Evolutionary conservation across 208 protist genomes (phyloP).

Genomic region (Trypanosoma melophagium): DNA sequence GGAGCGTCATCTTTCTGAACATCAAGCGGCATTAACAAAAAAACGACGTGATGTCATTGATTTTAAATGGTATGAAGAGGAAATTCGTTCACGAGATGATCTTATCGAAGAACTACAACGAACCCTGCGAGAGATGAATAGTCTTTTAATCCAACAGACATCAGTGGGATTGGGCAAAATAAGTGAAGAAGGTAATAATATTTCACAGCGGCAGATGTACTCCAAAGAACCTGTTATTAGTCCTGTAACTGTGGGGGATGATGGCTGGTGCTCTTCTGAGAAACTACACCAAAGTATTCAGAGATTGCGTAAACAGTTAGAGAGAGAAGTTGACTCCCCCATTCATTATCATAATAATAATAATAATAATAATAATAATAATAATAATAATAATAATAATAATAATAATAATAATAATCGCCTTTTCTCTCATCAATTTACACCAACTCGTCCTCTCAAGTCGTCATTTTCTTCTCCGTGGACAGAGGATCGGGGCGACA

Average conservation of each 20-base stretch:
- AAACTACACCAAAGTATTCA: conserved; percentile 4
- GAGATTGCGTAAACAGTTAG: conserved; percentile 3
- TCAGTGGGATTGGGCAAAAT: background rate
- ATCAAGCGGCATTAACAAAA: conserved; percentile 9
- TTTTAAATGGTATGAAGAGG: conserved; percentile 4
- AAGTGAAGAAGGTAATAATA: background rate
- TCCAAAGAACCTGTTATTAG: background rate
- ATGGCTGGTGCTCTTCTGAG: conserved; percentile 5
- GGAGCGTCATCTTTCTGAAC: conserved; percentile 13
- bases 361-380: no score
- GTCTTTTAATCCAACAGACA: background rate
- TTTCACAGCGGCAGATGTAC: background rate
- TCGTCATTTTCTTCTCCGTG: background rate
- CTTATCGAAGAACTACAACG: conserved; percentile 7
- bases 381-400: no score
- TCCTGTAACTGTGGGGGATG: background rate
- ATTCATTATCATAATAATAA: background rate
- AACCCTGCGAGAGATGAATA: conserved; percentile 15
- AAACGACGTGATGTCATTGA: background rate
- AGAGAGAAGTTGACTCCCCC: background rate
- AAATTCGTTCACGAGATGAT: conserved; percentile 16
- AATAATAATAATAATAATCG: no score
- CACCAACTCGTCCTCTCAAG: background rate
- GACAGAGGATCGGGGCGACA: background rate
- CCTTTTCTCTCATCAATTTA: background rate